phyloP scores from a whole-genome alignment of 305 asterid species.

The Caryopteris hybrid region DNA sequence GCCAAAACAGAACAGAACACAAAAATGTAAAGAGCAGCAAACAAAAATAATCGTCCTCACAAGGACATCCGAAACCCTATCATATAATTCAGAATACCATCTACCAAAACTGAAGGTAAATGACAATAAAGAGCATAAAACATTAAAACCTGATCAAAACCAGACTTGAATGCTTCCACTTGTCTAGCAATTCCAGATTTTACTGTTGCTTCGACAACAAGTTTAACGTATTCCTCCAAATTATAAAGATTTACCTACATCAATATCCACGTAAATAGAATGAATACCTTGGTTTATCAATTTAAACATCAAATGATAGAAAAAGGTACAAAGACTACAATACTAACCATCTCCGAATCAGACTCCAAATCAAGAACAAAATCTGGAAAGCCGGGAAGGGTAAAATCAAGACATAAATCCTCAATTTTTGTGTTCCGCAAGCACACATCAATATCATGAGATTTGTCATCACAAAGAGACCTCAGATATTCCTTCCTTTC shows the following conservation, averaged over 20 bases:
- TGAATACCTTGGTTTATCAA: slow-evolving; percentile 6
- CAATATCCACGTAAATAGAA: slow-evolving; percentile 22
- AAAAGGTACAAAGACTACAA: slow-evolving; percentile 17
- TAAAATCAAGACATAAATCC: slow-evolving; percentile 90
- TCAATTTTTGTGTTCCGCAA: slow-evolving; percentile 62
- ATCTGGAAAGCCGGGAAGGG: slow-evolving; percentile 94
- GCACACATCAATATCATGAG: slow-evolving; percentile 34
- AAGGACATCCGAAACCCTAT: too few relatives aligned
- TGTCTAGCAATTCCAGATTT: slow-evolving; percentile 84
- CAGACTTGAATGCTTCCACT: slow-evolving; percentile 91
- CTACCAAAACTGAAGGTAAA: slow-evolving; percentile 7
- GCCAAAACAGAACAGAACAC: neutral
- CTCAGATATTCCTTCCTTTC: slow-evolving; percentile 61
- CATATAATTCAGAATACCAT: neutral
- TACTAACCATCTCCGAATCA: slow-evolving; percentile 60
- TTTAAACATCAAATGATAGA: slow-evolving; percentile 10
- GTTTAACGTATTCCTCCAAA: slow-evolving; percentile 67
- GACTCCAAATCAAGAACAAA: slow-evolving; percentile 42
- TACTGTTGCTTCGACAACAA: slow-evolving; percentile 63
- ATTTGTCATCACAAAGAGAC: slow-evolving; percentile 30
- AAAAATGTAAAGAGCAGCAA: neutral
- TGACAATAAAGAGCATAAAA: slow-evolving; percentile 17
- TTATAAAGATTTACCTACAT: slow-evolving; percentile 62
- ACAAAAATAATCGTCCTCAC: neutral
- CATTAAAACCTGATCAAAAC: slow-evolving; percentile 91